These are phyloP conservation scores for Fusarium sp. DNA, from an alignment of 2,329 filamentous ascomycete genomes.

Conservation along the genomic window DNA sequence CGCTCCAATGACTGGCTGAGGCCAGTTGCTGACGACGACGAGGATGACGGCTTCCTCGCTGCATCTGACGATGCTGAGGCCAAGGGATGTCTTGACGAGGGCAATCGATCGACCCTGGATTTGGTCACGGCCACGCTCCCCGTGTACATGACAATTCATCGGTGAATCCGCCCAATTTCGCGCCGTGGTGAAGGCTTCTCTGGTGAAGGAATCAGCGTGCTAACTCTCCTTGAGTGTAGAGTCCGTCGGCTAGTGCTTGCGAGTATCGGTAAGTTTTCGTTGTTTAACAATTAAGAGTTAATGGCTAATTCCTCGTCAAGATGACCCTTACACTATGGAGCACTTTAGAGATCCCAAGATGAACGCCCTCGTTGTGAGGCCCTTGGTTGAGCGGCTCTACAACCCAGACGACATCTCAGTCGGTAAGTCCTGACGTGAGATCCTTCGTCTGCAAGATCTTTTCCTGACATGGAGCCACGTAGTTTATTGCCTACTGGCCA, in stretches of 20 bases:
- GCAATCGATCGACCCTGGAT: conserved; percentile 38
- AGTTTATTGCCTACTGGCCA: conserved; percentile 80
- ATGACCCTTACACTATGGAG: conserved; percentile 63
- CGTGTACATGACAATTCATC: conserved; percentile 47
- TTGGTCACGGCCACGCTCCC: conserved; percentile 37
- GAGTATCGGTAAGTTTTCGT: conserved; percentile 40
- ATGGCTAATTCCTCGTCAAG: conserved; percentile 38
- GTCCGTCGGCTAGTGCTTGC: conserved; percentile 45
- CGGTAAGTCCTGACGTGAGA: conserved; percentile 52
- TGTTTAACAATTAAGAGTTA: neutral
- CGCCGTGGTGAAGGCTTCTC: neutral
- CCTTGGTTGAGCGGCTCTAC: conserved; percentile 76
- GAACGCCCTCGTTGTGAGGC: conserved; percentile 74
- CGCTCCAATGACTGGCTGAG: conserved; percentile 40
- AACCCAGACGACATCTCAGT: conserved; percentile 73
- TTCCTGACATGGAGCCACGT: conserved; percentile 5
- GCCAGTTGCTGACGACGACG: conserved; percentile 40
- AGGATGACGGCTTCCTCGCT: conserved; percentile 42
- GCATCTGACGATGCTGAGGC: conserved; percentile 42
- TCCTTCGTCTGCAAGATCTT: neutral
- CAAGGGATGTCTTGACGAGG: conserved; percentile 43
- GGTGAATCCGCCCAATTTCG: conserved; percentile 34
- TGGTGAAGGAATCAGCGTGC: conserved; percentile 23
- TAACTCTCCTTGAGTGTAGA: conserved; percentile 44
- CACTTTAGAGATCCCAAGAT: conserved; percentile 76